Conservation (phyloP, 345 rosid species). For the Eucalyptus sideroxylon region DNA sequence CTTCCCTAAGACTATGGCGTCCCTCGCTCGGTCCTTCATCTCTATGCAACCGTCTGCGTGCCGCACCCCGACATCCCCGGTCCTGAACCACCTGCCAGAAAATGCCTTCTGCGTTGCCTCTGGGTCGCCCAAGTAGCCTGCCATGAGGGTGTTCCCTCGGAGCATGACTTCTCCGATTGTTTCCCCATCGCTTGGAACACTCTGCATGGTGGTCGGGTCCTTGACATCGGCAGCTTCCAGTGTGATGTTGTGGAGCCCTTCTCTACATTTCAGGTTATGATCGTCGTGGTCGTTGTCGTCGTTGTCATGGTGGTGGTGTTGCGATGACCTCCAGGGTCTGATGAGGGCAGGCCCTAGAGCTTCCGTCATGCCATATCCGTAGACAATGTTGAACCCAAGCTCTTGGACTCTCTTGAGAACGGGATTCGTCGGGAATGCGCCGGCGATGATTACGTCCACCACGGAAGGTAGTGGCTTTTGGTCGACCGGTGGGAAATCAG, state of each 20-base stretch:
- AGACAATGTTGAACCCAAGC: slow-evolving; percentile 26
- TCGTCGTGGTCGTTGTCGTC: neutral
- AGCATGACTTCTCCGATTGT: slow-evolving; percentile 53
- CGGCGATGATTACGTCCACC: slow-evolving; percentile 26
- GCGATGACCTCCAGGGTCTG: slow-evolving; percentile 12
- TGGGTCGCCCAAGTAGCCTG: slow-evolving; percentile 36
- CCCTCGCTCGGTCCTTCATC: slow-evolving; percentile 52
- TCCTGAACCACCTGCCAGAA: slow-evolving; percentile 47
- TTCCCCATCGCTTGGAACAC: slow-evolving; percentile 40
- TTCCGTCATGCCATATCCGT: slow-evolving; percentile 60
- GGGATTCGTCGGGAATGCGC: slow-evolving; percentile 6
- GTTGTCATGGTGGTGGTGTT: neutral
- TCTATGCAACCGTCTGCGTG: slow-evolving; percentile 36
- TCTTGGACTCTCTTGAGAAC: slow-evolving; percentile 12
- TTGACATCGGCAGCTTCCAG: slow-evolving; percentile 41
- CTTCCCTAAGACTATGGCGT: slow-evolving; percentile 4
- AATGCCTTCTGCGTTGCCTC: slow-evolving; percentile 37
- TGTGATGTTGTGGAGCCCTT: slow-evolving; percentile 17
- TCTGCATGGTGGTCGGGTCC: slow-evolving; percentile 29
- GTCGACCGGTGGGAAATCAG: neutral
- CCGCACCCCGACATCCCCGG: slow-evolving; percentile 43
- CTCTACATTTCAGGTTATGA: neutral
- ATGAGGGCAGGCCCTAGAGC: slow-evolving; percentile 33
- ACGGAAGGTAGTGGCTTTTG: neutral
- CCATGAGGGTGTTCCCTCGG: slow-evolving; percentile 41